Conservation (phyloP, 1,284 basidiomycete genomes). For the Thecaphora thlaspeos region DNA sequence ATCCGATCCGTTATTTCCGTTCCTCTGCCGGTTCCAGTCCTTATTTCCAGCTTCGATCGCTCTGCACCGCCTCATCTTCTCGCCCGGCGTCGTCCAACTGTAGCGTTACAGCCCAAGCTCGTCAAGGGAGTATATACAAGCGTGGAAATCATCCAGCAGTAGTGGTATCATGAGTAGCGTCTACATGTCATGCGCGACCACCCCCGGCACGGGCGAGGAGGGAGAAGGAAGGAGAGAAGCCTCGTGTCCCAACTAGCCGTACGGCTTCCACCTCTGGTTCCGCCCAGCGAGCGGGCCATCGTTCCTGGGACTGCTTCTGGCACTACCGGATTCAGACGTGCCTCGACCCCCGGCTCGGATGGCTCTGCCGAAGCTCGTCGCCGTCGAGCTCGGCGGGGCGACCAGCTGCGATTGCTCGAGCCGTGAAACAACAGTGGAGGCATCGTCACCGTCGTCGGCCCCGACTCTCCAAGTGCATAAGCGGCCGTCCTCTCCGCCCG, state of each 20-base stretch:
- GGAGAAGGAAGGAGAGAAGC: background rate
- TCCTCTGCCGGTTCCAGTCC: background rate
- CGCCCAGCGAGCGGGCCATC: background rate
- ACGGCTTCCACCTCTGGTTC: background rate
- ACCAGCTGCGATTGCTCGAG: background rate
- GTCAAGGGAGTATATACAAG: too few species aligned
- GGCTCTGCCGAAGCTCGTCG: background rate
- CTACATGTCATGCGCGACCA: background rate
- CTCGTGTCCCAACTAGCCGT: background rate
- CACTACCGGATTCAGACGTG: background rate
- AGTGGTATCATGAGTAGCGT: background rate
- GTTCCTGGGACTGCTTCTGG: background rate
- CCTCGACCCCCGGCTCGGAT: background rate
- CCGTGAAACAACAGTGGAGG: background rate
- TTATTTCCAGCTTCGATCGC: background rate
- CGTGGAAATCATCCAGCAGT: too few species aligned
- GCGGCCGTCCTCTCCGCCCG: conserved; percentile 47
- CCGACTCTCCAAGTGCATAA: conserved; percentile 35
- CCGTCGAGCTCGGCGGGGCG: background rate
- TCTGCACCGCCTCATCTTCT: too few species aligned
- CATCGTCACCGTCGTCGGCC: background rate
- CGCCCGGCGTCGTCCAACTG: too few species aligned
- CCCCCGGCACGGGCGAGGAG: too few species aligned
- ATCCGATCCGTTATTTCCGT: too few species aligned
- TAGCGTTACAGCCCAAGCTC: too few species aligned